Evolutionary conservation across 1,284 basidiomycete genomes (phyloP), one percentile per base, ranked within the genome.

Genomic region (Moniliophthora roreri): DNA sequence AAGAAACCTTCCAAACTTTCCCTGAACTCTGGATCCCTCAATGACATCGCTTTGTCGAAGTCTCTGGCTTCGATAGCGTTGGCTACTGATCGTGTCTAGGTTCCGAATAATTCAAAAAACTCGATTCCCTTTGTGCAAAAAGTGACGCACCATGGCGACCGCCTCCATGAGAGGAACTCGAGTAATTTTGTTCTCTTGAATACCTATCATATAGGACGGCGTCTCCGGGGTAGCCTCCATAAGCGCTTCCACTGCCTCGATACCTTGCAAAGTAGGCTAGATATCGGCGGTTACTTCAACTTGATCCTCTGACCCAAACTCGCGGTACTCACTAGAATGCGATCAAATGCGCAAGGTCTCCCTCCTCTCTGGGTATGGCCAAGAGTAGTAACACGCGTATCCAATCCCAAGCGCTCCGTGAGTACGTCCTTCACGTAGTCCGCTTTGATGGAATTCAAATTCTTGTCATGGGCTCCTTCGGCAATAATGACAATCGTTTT

Each of bases 401-500:
- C 96, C 39, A 99, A 83, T 0, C 92, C 91, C 26, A 99, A 82
- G 10, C 91, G 82, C 34, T 97, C 85, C 1, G 88, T 79, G 7
- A 99, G 83, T 28, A 98, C 85, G 28, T 93, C 79, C 72, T 95
- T 98, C 71, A 99, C 87, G 64, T 94, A 85, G 39, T 94, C 91
- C 4, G 94, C 84, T 51, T 81, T 88, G 71, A 99, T 98, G 18
- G 93, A 93, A 45, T 97, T 87, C 48, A 98, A 81, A 60, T 93
- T 79, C 51, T 79, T 75, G 69, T 98, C 96, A 53, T 91, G 85
- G 10, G 96, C 96, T 23, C 96, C 97, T 67, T 99, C 96, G 2
- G 97, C 96, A 36, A 99, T 88, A 60, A 99, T 97, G 57, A 99
- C 94, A 61, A 99, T 97, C 0, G 94, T 97, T 77, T 97, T 98